Conservation (phyloP, 352 stramenopile species). For the Phytophthora tentaculata region DNA sequence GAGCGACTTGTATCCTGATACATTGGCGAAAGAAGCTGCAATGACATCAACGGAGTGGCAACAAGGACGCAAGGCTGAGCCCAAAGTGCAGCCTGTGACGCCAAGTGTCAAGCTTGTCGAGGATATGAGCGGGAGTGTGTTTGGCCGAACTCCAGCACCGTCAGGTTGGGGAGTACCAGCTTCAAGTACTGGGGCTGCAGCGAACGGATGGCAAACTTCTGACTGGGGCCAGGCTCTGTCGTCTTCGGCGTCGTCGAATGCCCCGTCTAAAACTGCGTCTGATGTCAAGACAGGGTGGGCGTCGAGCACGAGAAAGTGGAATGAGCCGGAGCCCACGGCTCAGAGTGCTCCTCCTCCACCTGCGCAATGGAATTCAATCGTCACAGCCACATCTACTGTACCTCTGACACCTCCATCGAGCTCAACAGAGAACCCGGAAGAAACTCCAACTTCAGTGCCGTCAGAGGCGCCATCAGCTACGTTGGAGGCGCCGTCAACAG, state of each 20-base stretch:
- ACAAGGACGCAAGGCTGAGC: conserved; percentile 48
- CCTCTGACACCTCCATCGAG: not conserved
- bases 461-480: conserved; percentile 10
- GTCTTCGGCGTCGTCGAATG: conserved; percentile 40
- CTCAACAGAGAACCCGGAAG: conserved; percentile 11
- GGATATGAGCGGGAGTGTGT: conserved; percentile 39
- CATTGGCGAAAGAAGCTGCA: conserved; percentile 42
- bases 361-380: conserved; percentile 18
- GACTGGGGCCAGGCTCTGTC: conserved; percentile 37
- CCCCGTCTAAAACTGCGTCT: conserved; percentile 31
- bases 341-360: conserved; percentile 2
- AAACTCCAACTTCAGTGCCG: conserved; percentile 9
- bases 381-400: not conserved
- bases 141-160: conserved; percentile 30
- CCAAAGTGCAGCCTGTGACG: conserved; percentile 43
- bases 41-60: conserved; percentile 54
- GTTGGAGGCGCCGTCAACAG: conserved; percentile 7
- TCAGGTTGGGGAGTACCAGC: conserved; percentile 30
- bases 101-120: conserved; percentile 31
- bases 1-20: conserved; percentile 79
- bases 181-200: conserved; percentile 2
- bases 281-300: conserved; percentile 37
- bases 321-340: conserved; percentile 31
- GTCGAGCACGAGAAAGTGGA: conserved; percentile 44
- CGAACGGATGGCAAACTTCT: conserved; percentile 34